These are phyloP conservation scores for Apiospora koreana DNA, from an alignment of 2,329 filamentous ascomycete species.

Conservation along the genomic window DNA sequence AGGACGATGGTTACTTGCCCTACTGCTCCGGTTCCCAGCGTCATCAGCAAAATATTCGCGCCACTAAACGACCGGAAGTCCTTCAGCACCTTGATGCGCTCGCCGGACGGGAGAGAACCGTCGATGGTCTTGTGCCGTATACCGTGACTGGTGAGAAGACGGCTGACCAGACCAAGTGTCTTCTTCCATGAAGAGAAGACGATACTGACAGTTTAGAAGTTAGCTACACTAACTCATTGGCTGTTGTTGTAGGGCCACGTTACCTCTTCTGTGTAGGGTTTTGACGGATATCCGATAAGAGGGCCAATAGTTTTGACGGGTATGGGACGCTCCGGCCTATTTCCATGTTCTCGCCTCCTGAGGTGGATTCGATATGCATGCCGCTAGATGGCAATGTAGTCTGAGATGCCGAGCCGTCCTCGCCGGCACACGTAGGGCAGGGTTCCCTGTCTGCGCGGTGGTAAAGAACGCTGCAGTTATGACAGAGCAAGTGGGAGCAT, in stretches of 20 bases:
- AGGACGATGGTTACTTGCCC: neutral
- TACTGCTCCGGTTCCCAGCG: slow-evolving; percentile 14
- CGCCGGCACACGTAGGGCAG: neutral
- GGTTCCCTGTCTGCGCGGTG: neutral
- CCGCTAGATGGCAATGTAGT: neutral
- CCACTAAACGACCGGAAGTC: neutral
- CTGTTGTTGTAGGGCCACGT: neutral
- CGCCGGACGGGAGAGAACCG: neutral
- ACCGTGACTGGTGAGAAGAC: neutral
- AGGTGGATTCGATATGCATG: neutral
- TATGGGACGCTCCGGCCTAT: neutral
- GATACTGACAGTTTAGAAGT: neutral
- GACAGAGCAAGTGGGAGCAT: neutral
- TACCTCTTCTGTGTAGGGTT: neutral
- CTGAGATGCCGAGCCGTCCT: neutral
- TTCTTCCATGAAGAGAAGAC: slow-evolving; percentile 15
- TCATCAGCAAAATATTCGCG: slow-evolving; percentile 12
- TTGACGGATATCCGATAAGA: neutral
- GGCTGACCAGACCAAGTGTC: slow-evolving; percentile 7
- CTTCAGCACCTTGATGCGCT: neutral
- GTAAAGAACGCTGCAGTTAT: neutral
- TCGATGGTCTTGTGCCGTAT: slow-evolving; percentile 7
- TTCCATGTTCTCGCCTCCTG: neutral
- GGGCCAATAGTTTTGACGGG: neutral
- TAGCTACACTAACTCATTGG: neutral